Conservation (phyloP, 768 basidiomycete genomes). For the Amanita brunnescens region DNA sequence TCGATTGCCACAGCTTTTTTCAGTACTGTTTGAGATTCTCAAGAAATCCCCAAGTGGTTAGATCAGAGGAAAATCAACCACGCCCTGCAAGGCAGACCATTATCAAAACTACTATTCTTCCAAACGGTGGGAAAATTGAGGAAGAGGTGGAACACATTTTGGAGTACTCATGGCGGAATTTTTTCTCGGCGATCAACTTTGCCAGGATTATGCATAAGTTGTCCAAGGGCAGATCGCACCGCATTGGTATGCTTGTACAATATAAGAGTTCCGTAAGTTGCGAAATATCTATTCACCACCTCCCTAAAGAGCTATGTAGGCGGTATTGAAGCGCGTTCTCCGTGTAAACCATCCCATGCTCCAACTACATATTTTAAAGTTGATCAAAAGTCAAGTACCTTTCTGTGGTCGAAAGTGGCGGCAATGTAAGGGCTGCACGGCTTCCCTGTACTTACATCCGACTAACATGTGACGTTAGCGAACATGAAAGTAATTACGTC, state of each 20-base stretch:
- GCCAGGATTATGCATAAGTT: constrained; percentile 97
- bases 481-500: constrained; percentile 99
- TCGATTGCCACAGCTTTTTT: constrained; percentile 68
- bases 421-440: constrained; percentile 54
- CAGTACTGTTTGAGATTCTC: constrained; percentile 85
- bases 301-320: constrained; percentile 35
- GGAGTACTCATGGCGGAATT: constrained; percentile 96
- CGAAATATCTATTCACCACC: not conserved
- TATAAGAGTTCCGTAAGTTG: constrained; percentile 90
- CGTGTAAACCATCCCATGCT: constrained; percentile 91
- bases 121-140: constrained; percentile 67
- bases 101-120: constrained; percentile 45
- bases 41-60: constrained; percentile 46
- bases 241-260: constrained; percentile 93
- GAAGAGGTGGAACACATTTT: constrained; percentile 90
- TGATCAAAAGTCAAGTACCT: constrained; percentile 98
- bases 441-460: constrained; percentile 4
- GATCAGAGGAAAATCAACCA: constrained; percentile 59
- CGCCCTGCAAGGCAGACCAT: constrained; percentile 53
- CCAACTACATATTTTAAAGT: constrained; percentile 89
- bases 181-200: constrained; percentile 95
- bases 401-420: constrained; percentile 98
- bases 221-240: constrained; percentile 88
- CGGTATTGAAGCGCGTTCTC: constrained; percentile 90
- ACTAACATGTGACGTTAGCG: constrained; percentile 36